Evolutionary conservation across 2,329 filamentous ascomycete genomes (phyloP), one percentile per base, ranked within the genome.

Genomic region (Talaromyces sp.): DNA sequence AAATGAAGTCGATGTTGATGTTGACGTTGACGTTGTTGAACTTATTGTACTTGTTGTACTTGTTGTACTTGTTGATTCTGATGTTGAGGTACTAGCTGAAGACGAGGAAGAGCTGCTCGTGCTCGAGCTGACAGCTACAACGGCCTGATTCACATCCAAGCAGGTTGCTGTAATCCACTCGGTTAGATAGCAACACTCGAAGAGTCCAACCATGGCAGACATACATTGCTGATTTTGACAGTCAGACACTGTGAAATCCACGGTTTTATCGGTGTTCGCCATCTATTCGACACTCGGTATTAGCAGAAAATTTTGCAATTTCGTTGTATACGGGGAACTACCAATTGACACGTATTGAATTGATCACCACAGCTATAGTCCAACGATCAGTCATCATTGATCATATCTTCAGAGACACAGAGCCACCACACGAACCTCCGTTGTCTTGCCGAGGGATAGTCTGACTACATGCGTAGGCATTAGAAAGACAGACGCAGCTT

Each of bases 291-390:
- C 60, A 43, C 19, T 35, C 14, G 47, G 31, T 16, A 31, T 47
- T 13, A n/a, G 19, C 14, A 41, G 19, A 54, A 16, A n/a, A 14
- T 2, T 8, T 7, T 58, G 27, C 1, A 35, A n/a, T 31, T 11
- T 11, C 2, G n/a, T n/a, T 19, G 11, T 13, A 11, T 2, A 24
- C 4, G 19, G 9, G 13, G 11, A 27, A 43, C 60, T 50, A 71
- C 70, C 52, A 43, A 48, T 43, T 72, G 70, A 33, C 70, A 72
- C 16, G 45, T 54, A 19, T 71, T 65, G 57, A 72, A 72, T 52
- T 71, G 69, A 41, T 65, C 65, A 57, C 68, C 67, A 63, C 70
- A 72, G 56, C 70, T 72, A 57, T 5, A 59, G 3, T 31, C 31
- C 14, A 33, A 33, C 47, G 13, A 43, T 39, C 22, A 64, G 33